phyloP scores from a whole-genome alignment of 176 grass and related monocot species.

The Tillandsia leiboldiana region DNA sequence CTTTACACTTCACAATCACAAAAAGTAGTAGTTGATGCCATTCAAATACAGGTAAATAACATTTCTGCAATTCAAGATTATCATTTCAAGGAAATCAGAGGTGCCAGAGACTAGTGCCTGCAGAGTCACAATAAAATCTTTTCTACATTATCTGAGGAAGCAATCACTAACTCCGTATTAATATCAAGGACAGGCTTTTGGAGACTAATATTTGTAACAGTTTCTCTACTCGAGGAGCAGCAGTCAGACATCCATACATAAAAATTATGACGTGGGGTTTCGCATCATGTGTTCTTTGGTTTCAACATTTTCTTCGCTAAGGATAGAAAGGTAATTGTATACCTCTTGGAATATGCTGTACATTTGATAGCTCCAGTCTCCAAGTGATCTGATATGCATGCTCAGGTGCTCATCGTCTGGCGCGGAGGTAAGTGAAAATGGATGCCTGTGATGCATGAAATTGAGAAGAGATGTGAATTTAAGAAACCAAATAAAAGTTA shows the following conservation, averaged over 20 bases:
- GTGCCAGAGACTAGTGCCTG: slow-evolving; percentile 36
- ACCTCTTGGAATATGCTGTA: slow-evolving; percentile 53
- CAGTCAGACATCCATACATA: too few relatives aligned
- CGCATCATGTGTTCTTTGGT: background rate
- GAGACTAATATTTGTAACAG: too few relatives aligned
- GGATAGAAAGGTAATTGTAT: background rate
- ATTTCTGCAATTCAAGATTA: too few relatives aligned
- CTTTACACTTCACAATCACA: too few relatives aligned
- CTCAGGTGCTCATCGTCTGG: slow-evolving; percentile 55
- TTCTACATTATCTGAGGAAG: too few relatives aligned
- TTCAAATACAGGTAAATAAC: too few relatives aligned
- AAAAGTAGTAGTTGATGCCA: too few relatives aligned
- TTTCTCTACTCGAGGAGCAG: too few relatives aligned
- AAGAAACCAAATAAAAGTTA: too few relatives aligned
- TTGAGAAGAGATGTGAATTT: background rate
- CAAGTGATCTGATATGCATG: slow-evolving; percentile 63
- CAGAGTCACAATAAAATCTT: slow-evolving; percentile 2
- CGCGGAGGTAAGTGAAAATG: slow-evolving; percentile 66
- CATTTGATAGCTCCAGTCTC: slow-evolving; percentile 66
- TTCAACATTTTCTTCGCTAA: background rate
- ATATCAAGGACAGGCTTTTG: too few relatives aligned
- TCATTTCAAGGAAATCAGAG: slow-evolving; percentile 32
- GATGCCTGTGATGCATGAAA: slow-evolving; percentile 36
- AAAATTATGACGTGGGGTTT: background rate
- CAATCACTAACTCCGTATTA: too few relatives aligned